Base-by-base conservation (phyloP, 768 basidiomycete species). In the Leucocoprinus leucothites region DNA sequence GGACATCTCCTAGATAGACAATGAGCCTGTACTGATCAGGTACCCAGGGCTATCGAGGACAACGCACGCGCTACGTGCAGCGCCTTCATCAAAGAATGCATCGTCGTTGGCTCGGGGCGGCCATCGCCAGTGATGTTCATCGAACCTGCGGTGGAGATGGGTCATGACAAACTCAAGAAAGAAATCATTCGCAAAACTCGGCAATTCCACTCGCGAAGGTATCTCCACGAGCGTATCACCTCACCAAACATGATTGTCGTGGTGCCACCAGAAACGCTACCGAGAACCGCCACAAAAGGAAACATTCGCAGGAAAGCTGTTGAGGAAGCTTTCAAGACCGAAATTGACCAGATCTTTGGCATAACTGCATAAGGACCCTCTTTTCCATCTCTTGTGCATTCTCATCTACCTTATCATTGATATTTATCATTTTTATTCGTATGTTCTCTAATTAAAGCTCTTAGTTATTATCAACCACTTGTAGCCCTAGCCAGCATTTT, bases 281-380 rank as follows among this genome's bases (percentile, higher is more conserved):
- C 89, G 28, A 76, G 89, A 60, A 91, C 89, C 0, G 83, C 82
- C 18, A 89, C 89, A 13, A 91, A 91, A 71, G 89, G 89, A 24
- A 91, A 91, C 63, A 86, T 91, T 59, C 82, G 89, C 48, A 80
- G 89, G 46, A 81, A 77, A 60, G 88, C 86, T 8, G 86, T 89
- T 24, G 89, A 91, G 68, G 85, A 87, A 59, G 62, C 74, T 25
- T 88, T 80, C 73, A 75, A 76, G 62, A 61, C 65, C 26, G 70
- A 79, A 53, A 76, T 91, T 16, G 86, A 91, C 67, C 63, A 65
- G 28, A 77, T 89, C 26, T 89, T 84, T 60, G 67, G 51, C 26
- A n/a, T 45, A 19, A 24, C 35, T 31, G 43, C 51, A 16, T 53
- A 24, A 35, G 22, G 18, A 31, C 11, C 31, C 31, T 31, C 34